phyloP scores from a whole-genome alignment of 1,284 basidiomycete genomes.

The Schizophyllum amplum region DNA sequence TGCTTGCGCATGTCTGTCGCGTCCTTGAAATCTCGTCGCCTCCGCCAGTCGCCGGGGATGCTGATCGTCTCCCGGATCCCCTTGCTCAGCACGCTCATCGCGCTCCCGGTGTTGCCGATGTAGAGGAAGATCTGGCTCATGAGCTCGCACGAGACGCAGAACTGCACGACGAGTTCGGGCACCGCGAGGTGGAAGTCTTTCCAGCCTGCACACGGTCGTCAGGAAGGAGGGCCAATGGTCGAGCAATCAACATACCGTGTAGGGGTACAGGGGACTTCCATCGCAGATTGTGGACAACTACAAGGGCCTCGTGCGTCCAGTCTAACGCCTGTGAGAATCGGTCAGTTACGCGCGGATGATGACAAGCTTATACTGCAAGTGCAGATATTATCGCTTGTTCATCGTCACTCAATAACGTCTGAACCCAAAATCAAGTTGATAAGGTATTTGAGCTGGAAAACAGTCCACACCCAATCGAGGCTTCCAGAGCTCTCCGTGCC shows the following conservation, averaged over 20 bases:
- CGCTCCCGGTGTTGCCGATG: conserved; percentile 7
- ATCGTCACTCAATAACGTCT: no score
- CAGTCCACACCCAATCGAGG: no score
- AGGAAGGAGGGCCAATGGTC: neutral
- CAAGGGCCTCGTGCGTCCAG: conserved; percentile 11
- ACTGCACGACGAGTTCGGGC: conserved; percentile 6
- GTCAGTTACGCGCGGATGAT: neutral
- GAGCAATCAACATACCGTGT: conserved; percentile 2
- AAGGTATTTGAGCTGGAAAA: no score
- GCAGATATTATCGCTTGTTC: no score
- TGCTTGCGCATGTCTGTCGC: neutral
- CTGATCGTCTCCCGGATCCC: neutral
- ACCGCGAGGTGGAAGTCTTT: conserved; percentile 6
- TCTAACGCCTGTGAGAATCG: conserved; percentile 8
- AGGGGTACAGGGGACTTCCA: neutral
- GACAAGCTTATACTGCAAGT: no score
- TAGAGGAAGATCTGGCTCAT: conserved; percentile 6
- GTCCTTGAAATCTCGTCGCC: neutral
- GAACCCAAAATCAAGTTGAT: no score
- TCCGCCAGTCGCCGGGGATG: neutral
- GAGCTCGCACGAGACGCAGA: conserved; percentile 3
- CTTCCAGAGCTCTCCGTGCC: no score
- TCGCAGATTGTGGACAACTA: conserved; percentile 6
- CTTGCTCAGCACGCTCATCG: conserved; percentile 8
- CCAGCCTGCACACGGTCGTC: conserved; percentile 6